Evolutionary conservation across 2,329 filamentous ascomycete genomes (phyloP), one percentile per base, ranked within the genome.

Genomic region (Canariomyces notabilis): DNA sequence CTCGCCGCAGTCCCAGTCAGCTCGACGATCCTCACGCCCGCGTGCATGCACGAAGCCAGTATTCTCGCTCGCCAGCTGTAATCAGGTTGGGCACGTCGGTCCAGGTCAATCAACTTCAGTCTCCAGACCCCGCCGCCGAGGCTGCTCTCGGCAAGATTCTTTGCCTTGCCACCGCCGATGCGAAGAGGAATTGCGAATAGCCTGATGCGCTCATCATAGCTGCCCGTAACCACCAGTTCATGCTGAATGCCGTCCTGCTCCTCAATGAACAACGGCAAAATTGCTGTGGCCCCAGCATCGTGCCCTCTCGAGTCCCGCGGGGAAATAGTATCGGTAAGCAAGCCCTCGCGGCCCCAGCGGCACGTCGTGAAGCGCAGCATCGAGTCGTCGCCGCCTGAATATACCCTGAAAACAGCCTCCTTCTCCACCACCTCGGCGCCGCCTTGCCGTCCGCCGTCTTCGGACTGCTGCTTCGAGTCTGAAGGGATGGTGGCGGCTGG

Each of bases 31-130:
- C 83, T 78, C 8, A 80, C 75, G 1, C 93, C 93, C 2, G 86
- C 88, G 69, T 96, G 86, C 91, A 97, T 97, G 61, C 93, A 96
- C 37, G 89, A 95, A 14, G 84, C 90, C 33, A 96, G 70, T n/a
- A 94, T 67, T 36, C 74, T 62, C 38, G 62, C 54, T 5, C 23
- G 49, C 45, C 61, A 65, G 5, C 37, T 50, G n/a, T 42, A 54
- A 15, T 50, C 49, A 15, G 48, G 37, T 16, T 53, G 57, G 15
- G 62, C 42, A 2, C 64, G 59, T 12, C 18, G 36, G 9, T 50
- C 37, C 4, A 56, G 22, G 7, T 57, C 48, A 8, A 89, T 66
- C 32, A 85, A 57, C 60, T 87, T 87, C 44, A 97, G 63, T 46
- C 91, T 75, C 89, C 93, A 98, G 2, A 97, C 91, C 1, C 90